Percentiles rank a stretch among this genome's conserved stretches.
These are phyloP conservation scores for Calocybe indica DNA, from an alignment of 768 basidiomycete species.

Conservation along the genomic window DNA sequence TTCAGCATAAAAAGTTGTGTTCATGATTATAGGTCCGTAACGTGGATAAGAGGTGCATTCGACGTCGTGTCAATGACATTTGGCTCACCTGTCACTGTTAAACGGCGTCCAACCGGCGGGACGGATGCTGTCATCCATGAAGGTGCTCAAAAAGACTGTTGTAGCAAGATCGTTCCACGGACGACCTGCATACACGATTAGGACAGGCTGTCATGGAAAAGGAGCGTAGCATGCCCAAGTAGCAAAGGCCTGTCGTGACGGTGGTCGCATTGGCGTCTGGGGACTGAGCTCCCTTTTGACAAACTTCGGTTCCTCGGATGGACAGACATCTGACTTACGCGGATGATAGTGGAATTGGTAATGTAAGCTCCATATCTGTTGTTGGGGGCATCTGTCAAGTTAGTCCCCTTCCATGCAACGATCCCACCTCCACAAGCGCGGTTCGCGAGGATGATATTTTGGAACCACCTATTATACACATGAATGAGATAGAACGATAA, in stretches of 20 bases:
- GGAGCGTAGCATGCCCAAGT: constrained; percentile 30
- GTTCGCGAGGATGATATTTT: constrained; percentile 51
- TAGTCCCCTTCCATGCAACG: constrained; percentile 59
- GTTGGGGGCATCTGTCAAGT: constrained; percentile 41
- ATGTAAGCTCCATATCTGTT: constrained; percentile 56
- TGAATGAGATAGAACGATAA: too few relatives aligned
- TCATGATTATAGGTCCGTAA: constrained; percentile 38
- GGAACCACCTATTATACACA: constrained; percentile 44
- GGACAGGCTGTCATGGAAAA: background rate
- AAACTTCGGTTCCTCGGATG: background rate
- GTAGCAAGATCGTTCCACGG: constrained; percentile 61
- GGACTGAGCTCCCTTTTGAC: constrained; percentile 28
- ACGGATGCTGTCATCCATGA: constrained; percentile 52
- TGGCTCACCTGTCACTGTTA: constrained; percentile 28
- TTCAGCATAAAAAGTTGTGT: constrained; percentile 56
- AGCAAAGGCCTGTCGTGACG: constrained; percentile 38
- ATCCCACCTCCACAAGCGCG: constrained; percentile 63
- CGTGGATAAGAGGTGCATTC: background rate
- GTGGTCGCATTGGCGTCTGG: constrained; percentile 51
- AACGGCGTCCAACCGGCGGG: constrained; percentile 50
- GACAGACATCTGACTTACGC: constrained; percentile 28
- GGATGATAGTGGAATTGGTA: constrained; percentile 46
- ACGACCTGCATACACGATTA: constrained; percentile 25
- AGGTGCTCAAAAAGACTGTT: constrained; percentile 46
- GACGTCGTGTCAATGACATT: background rate